Base-by-base conservation (phyloP, 257 asterid species). In the Solanum habrochaites region DNA sequence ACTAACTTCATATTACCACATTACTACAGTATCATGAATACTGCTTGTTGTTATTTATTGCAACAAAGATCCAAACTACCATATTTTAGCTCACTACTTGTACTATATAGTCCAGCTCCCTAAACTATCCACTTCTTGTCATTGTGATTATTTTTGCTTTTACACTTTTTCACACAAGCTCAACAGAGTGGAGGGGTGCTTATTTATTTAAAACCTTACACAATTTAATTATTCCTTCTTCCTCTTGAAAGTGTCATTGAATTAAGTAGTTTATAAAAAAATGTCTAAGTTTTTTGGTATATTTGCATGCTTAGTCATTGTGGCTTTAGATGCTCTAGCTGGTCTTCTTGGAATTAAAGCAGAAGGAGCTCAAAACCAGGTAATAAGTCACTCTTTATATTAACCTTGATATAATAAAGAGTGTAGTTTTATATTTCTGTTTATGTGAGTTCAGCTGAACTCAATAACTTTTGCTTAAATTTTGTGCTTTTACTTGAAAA, bases 321-420 rank as follows among this genome's bases (percentile, higher is more conserved):
- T 96, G 64, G 94, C 94, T 69, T 74, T 94, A 91, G 99, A 96
- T 91, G 93, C 92, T 83, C 78, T 87, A 35, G 97, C 98, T 13
- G 96, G 96, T 77, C 91, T 95, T 86, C 95, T 96, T 52, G 98
- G 97, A 8, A 91, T 95, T 87, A 94, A 91, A 87, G 98, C 97
- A 6, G 98, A 96, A 87, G 94, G 91, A 31, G 96, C 98, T 83
- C 98, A 95, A 90, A 92, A 92, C 83, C 92, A 94, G 95, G 99
- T 93, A 88, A 25, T 32, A 67, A 67, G 73, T 12, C 39, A 31
- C 35, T 64, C 35, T 25, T 25, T 5, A 12, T 15, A 32, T 15
- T 27, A 32, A 16, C 15, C 14, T 32, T 70, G 77, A 8, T 16
- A 32, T 32, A 9, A 8, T 70, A 32, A 23, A 14, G 14, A 6